Evolutionary conservation across 176 grass and related monocot species (phyloP), one percentile per base, ranked within the genome.

Genomic region (Luzula sylvatica): DNA sequence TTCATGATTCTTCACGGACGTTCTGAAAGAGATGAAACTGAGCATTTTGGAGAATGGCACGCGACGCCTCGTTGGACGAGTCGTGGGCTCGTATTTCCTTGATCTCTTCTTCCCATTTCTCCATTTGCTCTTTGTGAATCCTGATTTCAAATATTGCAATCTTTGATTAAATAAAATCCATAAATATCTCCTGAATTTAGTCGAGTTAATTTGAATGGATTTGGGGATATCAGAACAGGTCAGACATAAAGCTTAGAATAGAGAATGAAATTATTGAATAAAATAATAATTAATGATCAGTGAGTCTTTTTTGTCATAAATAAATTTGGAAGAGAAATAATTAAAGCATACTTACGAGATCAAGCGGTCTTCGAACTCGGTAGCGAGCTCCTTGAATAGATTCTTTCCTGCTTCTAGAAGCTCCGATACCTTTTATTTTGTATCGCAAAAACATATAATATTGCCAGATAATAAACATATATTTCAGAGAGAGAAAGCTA

Each of bases 291-390:
- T 35, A 9, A 7, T 35, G 9, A 35, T 7, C 15, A 56, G 26
- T 15, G 16, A 15, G 26, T 23, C 38, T 15, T 24, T 8, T 47
- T 26, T 13, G 22, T 14, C 20, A 54, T n/a, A 53, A 25, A 54
- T 30, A 54, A 43, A 20, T 53, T 5, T 17, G 13, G 8, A 5
- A 14, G 30, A 35, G 9, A 26, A 51, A 30, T 32, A 51, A 30
- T n/a, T n/a, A 21, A 41, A 23, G 8, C 42, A n/a, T 35, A 26
- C 52, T 75, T 23, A 95, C 90, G 54, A 71, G 73, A 87, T 85
- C 38, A 95, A 47, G 52, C 89, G 89, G 7, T 95, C 83, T 73
- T 95, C 89, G 35, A 95, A 95, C 68, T 88, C 83, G 27, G 58
- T 49, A 30, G 54, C 75, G 58, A 85, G 80, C 61, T 83, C 74